Base-by-base conservation (phyloP, 306 rosid genomes). In the Acmispon strigosus region DNA sequence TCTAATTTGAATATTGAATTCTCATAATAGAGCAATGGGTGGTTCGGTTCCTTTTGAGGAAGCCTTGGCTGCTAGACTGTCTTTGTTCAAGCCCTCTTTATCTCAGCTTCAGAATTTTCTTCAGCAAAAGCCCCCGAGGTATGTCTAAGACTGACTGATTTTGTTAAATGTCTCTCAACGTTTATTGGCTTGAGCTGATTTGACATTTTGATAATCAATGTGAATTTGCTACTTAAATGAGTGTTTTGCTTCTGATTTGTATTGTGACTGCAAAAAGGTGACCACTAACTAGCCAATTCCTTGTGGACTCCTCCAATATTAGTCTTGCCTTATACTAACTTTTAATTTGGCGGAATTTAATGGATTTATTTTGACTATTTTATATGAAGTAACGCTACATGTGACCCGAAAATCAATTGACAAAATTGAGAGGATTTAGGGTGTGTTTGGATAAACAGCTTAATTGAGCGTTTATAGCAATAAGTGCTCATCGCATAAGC, bases 1-100 rank as follows among this genome's bases (percentile, higher is more conserved):
- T 64, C 59, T 74, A 79, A 82, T 78, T 36, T 17, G 32, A 41
- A 62, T 62, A 39, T 66, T 69, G 55, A 48, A 62, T 59, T 67
- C 80, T 80, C 17, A 5, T 80, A 12, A 4, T 44, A 94, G 99
- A 81, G 97, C 99, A 59, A 94, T 94, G 99, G 85, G 90, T 80
- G 99, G 99, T 73, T 86, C 99, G 49, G 97, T 94, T 73, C 89
- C 96, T 61, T 89, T 94, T 71, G 97, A 94, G 83, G 97, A 86
- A 29, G 99, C 99, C 69, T 91, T 94, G 82, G 91, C 96, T 80
- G 89, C 97, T 70, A 91, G 99, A 62, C 83, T 94, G 24, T 64
- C 96, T 42, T 81, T 94, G 83, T 91, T 91, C 82, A 90, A 79
- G 12, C 99, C 99, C 39, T 86, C 96, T 76, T 79, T 82, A 16